Percentiles rank a stretch among this genome's conserved stretches.
Conservation (phyloP, 805 yeast species). For the Suhomyces prunicola region DNA sequence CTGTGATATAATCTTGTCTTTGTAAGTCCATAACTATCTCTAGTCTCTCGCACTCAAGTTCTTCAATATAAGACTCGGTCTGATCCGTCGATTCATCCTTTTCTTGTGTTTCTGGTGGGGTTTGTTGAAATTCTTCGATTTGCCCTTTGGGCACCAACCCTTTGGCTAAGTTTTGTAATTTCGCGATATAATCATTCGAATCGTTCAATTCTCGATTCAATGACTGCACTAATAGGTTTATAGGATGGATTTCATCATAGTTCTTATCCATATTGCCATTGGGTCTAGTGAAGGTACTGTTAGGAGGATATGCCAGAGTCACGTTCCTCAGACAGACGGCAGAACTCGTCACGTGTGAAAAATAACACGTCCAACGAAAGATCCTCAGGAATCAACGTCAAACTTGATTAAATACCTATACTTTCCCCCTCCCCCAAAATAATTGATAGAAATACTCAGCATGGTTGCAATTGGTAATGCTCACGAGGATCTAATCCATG, state of each 20-base stretch:
- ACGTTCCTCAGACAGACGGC: neutral
- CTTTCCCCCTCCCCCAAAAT: neutral
- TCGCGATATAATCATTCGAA: conserved; percentile 17
- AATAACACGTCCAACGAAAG: conserved; percentile 1
- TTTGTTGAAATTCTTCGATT: conserved; percentile 6
- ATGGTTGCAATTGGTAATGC: conserved; percentile 87
- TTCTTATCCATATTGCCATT: conserved; percentile 15
- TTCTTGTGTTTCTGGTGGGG: conserved; percentile 2
- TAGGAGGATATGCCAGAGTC: neutral
- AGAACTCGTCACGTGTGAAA: neutral
- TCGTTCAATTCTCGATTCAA: conserved; percentile 17
- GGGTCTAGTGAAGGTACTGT: neutral
- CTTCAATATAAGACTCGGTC: neutral
- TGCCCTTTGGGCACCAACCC: conserved; percentile 18
- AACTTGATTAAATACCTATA: neutral
- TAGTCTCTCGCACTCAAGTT: conserved; percentile 28
- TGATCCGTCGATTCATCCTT: neutral
- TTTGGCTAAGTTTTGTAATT: conserved; percentile 16
- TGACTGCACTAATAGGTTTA: conserved; percentile 15
- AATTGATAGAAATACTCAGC: conserved; percentile 6
- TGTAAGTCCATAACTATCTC: conserved; percentile 38
- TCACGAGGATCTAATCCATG: conserved; percentile 91
- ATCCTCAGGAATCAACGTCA: neutral
- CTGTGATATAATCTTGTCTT: conserved; percentile 31
- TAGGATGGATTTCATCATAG: conserved; percentile 18